A percentile compares a stretch with the other conserved stretches of the same genome.
Evolutionary conservation across 2,329 filamentous ascomycete species (phyloP).

Genomic region (Teratosphaeria viscida): DNA sequence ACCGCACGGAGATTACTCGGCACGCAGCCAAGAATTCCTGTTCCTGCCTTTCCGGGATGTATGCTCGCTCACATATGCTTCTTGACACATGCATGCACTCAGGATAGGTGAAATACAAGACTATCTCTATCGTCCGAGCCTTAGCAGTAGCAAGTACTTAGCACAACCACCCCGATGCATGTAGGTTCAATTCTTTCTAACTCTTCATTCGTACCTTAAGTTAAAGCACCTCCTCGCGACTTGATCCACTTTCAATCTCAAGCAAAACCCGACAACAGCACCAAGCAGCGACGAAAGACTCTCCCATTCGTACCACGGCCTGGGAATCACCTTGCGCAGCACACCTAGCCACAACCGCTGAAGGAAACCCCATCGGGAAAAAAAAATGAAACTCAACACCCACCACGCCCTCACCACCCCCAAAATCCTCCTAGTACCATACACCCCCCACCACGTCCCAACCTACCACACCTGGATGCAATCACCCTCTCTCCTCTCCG

Average conservation of each 20-base stretch:
- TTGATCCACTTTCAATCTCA: neutral
- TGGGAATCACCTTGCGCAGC: neutral
- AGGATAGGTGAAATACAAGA: neutral
- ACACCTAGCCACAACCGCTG: neutral
- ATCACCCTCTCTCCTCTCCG: constrained; percentile 67
- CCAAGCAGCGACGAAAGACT: neutral
- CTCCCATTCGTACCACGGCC: neutral
- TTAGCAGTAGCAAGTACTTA: neutral
- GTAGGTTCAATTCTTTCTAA: neutral
- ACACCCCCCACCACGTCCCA: constrained; percentile 68
- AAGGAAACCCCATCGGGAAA: neutral
- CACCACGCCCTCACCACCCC: constrained; percentile 39
- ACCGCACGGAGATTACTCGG: neutral
- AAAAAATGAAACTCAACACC: constrained; percentile 33
- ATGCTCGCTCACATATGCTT: neutral
- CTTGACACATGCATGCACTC: neutral
- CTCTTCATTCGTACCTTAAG: neutral
- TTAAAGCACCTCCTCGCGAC: neutral
- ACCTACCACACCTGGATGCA: constrained; percentile 90
- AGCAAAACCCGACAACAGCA: neutral
- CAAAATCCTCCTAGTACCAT: constrained; percentile 68
- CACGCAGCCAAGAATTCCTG: neutral
- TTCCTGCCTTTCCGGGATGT: neutral
- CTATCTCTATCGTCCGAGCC: neutral
- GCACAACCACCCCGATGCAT: neutral